phyloP scores from a whole-genome alignment of 768 basidiomycete species.

The Auricularia cornea region DNA sequence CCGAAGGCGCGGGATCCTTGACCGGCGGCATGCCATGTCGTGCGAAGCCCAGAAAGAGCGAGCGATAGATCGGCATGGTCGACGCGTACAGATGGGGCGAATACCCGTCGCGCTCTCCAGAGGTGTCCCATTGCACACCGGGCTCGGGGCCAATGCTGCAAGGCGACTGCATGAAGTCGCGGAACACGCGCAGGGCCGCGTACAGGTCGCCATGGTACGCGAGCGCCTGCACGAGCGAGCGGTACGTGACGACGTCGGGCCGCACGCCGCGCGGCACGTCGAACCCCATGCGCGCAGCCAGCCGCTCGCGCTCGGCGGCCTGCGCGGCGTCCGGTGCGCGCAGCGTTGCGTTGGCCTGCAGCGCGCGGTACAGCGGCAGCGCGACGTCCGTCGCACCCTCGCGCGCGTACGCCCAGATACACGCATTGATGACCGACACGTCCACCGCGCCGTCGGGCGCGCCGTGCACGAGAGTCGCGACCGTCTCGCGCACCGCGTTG shows the following conservation, averaged over 20 bases:
- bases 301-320: constrained; percentile 21
- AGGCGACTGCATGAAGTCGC: constrained; percentile 46
- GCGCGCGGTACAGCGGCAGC: constrained; percentile 50
- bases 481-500: constrained; percentile 44
- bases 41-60: constrained; percentile 67
- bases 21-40: constrained; percentile 36
- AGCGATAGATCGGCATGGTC: constrained; percentile 51
- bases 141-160: constrained; percentile 26
- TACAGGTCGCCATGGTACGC: constrained; percentile 63
- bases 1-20: no score
- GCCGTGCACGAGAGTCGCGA: constrained; percentile 45
- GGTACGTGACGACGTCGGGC: constrained; percentile 64
- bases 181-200: constrained; percentile 46
- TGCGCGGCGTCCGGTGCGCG: constrained; percentile 26
- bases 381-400: constrained; percentile 48
- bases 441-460: constrained; percentile 47
- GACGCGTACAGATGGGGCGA: constrained; percentile 27
- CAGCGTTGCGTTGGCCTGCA: constrained; percentile 45
- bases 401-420: constrained; percentile 59
- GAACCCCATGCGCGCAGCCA: constrained; percentile 31
- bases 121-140: background rate
- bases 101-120: background rate
- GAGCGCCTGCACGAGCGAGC: constrained; percentile 56
- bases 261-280: constrained; percentile 31
- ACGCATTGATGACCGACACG: constrained; percentile 48